phyloP scores from a whole-genome alignment of 306 rosid genomes.

The Trifolium pratense region DNA sequence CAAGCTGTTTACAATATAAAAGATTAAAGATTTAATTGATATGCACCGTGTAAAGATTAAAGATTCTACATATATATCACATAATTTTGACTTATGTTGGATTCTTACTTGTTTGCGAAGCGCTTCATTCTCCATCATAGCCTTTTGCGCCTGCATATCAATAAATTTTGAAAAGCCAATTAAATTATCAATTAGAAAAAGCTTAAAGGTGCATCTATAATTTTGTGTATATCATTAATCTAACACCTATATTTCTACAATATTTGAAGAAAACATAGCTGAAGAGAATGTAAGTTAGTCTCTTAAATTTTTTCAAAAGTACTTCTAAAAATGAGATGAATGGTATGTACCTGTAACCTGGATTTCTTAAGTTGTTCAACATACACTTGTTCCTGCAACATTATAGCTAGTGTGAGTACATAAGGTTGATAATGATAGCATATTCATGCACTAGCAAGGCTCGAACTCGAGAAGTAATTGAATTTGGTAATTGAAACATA shows the following conservation, averaged over 20 bases:
- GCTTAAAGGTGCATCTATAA: no score
- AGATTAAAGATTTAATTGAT: not conserved
- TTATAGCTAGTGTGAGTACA: not conserved
- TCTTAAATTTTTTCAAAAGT: not conserved
- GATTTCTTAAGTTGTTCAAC: constrained; percentile 64
- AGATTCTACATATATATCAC: not conserved
- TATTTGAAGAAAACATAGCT: not conserved
- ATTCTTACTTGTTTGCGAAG: constrained; percentile 42
- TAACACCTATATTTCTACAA: not conserved
- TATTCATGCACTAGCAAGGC: not conserved
- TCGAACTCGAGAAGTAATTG: not conserved
- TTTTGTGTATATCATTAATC: not conserved
- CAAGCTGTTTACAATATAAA: not conserved
- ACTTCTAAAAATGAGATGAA: constrained; percentile 6
- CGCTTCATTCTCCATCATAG: constrained; percentile 60
- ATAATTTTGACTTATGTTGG: not conserved
- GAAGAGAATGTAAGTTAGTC: not conserved
- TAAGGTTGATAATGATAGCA: not conserved
- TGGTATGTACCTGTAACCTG: constrained; percentile 58
- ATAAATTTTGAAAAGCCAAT: constrained; percentile 2
- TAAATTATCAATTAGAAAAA: not conserved
- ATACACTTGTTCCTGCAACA: constrained; percentile 65
- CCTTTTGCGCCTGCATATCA: constrained; percentile 59
- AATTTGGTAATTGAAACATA: not conserved
- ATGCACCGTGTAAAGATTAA: not conserved